Evolutionary conservation across 164 flowering plant genomes (phyloP).

Genomic region (Sextonia rubra): DNA sequence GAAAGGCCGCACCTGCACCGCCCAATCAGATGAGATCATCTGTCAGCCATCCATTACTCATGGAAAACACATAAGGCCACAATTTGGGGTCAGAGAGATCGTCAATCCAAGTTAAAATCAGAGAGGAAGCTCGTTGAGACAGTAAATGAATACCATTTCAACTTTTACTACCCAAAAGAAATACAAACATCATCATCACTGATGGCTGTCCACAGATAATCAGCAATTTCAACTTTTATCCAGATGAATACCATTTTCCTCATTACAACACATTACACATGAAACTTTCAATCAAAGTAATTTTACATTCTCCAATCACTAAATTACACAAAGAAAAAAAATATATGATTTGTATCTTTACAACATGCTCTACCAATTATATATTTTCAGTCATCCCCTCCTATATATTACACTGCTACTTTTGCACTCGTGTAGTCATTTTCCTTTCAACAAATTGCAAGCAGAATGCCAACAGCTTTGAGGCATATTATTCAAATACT

Average conservation of each 20-base stretch:
- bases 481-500: slow-evolving; percentile 15
- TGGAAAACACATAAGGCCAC: no score
- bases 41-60: neutral
- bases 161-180: no score
- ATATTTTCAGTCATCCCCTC: slow-evolving; percentile 32
- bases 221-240: neutral
- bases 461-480: slow-evolving; percentile 13
- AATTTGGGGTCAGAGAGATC: neutral
- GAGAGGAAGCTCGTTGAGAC: no score
- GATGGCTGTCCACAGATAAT: neutral
- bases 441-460: slow-evolving; percentile 5
- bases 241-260: neutral
- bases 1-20: no score
- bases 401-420: slow-evolving; percentile 42
- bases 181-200: neutral
- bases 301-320: slow-evolving; percentile 32
- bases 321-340: slow-evolving; percentile 29
- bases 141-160: no score
- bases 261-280: slow-evolving; percentile 4
- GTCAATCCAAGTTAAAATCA: neutral
- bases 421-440: slow-evolving; percentile 12
- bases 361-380: slow-evolving; percentile 2
- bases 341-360: slow-evolving; percentile 36
- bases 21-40: neutral
- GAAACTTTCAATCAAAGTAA: slow-evolving; percentile 11